A percentile compares a stretch with the other conserved stretches of the same genome.
Evolutionary conservation across 148 eudicot genomes (phyloP).

Genomic region (Arbutus unedo): DNA sequence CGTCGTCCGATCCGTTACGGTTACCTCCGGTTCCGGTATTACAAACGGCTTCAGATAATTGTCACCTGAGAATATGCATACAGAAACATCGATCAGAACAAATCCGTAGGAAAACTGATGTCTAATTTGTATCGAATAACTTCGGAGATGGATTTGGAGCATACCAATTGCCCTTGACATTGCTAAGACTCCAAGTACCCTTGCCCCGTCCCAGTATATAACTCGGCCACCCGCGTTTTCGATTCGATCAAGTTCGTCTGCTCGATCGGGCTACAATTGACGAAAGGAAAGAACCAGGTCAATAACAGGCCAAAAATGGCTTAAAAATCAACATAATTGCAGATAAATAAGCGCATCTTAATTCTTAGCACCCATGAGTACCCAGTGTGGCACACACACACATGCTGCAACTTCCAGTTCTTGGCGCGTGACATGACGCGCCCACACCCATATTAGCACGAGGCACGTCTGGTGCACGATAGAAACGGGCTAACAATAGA

Average conservation of each 20-base stretch:
- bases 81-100: background rate
- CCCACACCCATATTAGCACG: too few species aligned
- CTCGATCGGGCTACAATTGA: slow-evolving; percentile 32
- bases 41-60: slow-evolving; percentile 79
- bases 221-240: slow-evolving; percentile 34
- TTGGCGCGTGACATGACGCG: too few species aligned
- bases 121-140: background rate
- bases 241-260: slow-evolving; percentile 34
- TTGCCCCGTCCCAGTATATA: slow-evolving; percentile 38
- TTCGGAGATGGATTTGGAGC: background rate
- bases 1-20: slow-evolving; percentile 45
- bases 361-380: too few species aligned
- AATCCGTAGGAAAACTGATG: background rate
- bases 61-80: slow-evolving; percentile 39
- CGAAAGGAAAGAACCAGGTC: background rate
- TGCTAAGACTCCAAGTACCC: slow-evolving; percentile 34
- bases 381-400: too few species aligned
- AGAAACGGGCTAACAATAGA: background rate
- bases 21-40: slow-evolving; percentile 79
- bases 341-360: too few species aligned
- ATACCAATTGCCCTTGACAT: slow-evolving; percentile 40
- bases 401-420: too few species aligned
- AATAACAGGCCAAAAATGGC: background rate
- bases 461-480: background rate
- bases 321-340: background rate